Conservation (phyloP, 2,329 filamentous ascomycete species). For the Sordariomycetes sp. region DNA sequence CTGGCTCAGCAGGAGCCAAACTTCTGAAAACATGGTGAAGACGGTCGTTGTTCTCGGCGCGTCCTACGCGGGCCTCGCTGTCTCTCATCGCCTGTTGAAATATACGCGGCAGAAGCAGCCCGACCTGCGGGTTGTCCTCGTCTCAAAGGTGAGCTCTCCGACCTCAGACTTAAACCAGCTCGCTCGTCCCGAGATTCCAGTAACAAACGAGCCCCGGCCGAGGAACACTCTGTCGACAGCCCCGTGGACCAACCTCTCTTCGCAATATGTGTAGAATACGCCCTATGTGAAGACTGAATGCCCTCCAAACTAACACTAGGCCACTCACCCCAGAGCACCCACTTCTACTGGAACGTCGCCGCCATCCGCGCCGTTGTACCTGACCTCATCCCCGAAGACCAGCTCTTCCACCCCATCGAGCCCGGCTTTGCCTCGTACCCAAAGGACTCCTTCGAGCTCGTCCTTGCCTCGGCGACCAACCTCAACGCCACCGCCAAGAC, state of each 20-base stretch:
- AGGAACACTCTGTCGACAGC: not conserved
- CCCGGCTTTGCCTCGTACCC: constrained; percentile 36
- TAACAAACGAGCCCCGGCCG: not conserved
- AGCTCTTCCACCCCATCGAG: constrained; percentile 34
- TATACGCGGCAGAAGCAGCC: constrained; percentile 28
- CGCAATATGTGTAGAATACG: not conserved
- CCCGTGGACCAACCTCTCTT: not conserved
- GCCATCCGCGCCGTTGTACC: constrained; percentile 42
- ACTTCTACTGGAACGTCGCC: constrained; percentile 47
- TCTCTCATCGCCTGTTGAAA: constrained; percentile 41
- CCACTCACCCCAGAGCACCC: constrained; percentile 27
- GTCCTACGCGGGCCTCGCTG: constrained; percentile 36
- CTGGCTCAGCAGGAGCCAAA: not conserved
- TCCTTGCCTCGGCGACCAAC: constrained; percentile 32
- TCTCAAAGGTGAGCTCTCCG: constrained; percentile 32
- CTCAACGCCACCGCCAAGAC: constrained; percentile 24
- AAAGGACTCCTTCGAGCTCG: constrained; percentile 31
- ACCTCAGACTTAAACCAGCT: too few relatives aligned
- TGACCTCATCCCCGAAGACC: constrained; percentile 30
- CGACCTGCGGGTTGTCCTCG: constrained; percentile 38
- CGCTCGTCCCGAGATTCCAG: not conserved
- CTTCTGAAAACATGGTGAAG: constrained; percentile 24
- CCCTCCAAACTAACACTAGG: not conserved
- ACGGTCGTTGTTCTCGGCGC: constrained; percentile 42
- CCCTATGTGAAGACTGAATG: too few relatives aligned